Evolutionary conservation across 2,329 filamentous ascomycete genomes (phyloP), one percentile per base, ranked within the genome.

Genomic region (Mycosphaerella sp.): DNA sequence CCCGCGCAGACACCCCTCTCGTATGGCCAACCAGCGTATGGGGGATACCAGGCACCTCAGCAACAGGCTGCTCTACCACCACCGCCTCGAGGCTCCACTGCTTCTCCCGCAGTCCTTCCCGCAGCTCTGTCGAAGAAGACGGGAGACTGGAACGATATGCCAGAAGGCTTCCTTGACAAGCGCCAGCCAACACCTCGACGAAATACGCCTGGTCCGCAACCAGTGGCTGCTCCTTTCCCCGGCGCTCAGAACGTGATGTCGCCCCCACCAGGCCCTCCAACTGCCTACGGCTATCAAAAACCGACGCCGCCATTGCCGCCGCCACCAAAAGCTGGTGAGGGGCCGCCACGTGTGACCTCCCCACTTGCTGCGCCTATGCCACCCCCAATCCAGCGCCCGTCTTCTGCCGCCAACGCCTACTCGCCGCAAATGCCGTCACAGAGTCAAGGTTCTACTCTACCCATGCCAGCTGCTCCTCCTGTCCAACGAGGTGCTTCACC

Each of bases 61-160:
- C 72, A 72, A 66, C 73, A 65, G 62, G 70, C 67, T 58, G 65
- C 67, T 40, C 69, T 80, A 45, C 77, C 80, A 31, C 83, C 82
- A 40, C 82, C 82, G 54, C 83, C 84, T 49, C 82, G 86, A 58
- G 83, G 81, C 57, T 78, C 81, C 26, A 84, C 82, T 36, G 80
- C 84, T n/a, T 85, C 87, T 12, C 78, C 81, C 10, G 78, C 79
- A 23, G 71, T 75, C 12, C 78, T 82, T 40, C 84, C 89, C 21
- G 82, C 88, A 14, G 82, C 87, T 8, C 83, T 82, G 66, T 76
- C 81, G 54, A 85, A 84, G 66, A 85, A 86, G 59, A 84, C 85
- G 59, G 82, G 85, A 29, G 86, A 87, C 63, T 98, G 93, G 93
- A 98, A 98, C 64, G 93, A 98, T 70, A 86, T 95, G 48, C 93